Conservation (phyloP, 345 rosid species). For the Brassica cretica region DNA sequence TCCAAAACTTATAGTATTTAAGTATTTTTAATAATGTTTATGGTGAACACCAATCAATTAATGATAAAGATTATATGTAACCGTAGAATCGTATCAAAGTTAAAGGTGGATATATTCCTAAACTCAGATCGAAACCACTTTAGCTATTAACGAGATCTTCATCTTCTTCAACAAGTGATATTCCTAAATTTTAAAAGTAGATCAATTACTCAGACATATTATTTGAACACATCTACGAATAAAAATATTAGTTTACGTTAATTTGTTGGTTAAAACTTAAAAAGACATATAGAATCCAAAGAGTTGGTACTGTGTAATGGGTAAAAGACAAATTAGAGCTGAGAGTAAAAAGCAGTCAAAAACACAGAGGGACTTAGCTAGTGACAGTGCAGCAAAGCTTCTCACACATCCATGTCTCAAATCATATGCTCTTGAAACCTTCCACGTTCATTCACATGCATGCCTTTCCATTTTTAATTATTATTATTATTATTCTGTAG, state of each 20-base stretch:
- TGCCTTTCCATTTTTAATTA: neutral
- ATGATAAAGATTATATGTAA: neutral
- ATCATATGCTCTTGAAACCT: slow-evolving; percentile 30
- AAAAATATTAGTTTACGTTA: neutral
- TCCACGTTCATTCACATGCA: slow-evolving; percentile 42
- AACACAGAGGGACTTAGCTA: slow-evolving; percentile 27
- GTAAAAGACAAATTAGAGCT: slow-evolving; percentile 25
- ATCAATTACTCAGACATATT: neutral
- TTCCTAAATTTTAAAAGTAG: neutral
- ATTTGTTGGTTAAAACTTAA: slow-evolving; percentile 9
- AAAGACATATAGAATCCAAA: slow-evolving; percentile 10
- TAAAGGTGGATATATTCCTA: neutral
- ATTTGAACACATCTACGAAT: neutral
- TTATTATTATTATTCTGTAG: neutral
- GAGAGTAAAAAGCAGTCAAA: slow-evolving; percentile 33
- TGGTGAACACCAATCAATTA: neutral
- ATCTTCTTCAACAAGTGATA: slow-evolving; percentile 1
- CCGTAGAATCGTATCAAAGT: neutral
- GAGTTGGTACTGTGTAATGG: slow-evolving; percentile 22
- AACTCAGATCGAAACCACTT: neutral
- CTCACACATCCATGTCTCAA: slow-evolving; percentile 29
- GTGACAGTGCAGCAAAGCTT: slow-evolving; percentile 33
- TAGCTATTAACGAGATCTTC: neutral
- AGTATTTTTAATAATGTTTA: neutral
- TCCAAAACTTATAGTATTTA: neutral